Conservation (phyloP, 352 stramenopile genomes). For the Pythium myriotylum region DNA sequence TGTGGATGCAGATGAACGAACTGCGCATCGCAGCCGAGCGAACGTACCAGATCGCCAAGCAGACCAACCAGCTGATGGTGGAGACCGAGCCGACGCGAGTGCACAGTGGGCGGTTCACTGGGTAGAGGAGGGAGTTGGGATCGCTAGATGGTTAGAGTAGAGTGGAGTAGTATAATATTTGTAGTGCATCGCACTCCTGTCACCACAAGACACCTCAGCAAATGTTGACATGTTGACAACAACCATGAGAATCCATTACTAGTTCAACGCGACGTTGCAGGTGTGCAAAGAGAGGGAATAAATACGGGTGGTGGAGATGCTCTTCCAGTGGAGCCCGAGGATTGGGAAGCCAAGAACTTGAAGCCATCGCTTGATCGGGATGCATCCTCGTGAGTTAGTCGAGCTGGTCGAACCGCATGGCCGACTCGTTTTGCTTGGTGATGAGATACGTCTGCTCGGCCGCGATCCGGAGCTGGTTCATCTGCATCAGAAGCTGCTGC, state of each 20-base stretch:
- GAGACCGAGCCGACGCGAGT: not conserved
- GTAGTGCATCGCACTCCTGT: no score
- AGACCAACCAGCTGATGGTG: constrained; percentile 14
- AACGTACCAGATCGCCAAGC: constrained; percentile 18
- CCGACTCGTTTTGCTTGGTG: constrained; percentile 27
- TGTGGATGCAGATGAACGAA: constrained; percentile 23
- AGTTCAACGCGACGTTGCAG: not conserved
- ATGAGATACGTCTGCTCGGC: constrained; percentile 31
- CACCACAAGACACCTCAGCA: no score
- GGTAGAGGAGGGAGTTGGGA: not conserved
- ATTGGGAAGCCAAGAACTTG: no score
- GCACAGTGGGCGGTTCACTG: not conserved
- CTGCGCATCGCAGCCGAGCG: constrained; percentile 18
- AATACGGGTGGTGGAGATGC: no score
- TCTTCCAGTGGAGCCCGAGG: no score
- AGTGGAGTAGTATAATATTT: no score
- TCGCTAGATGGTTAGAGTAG: no score
- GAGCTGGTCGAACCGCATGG: constrained; percentile 17
- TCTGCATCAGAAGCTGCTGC: constrained; percentile 27
- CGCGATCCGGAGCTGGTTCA: constrained; percentile 27
- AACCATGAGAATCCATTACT: not conserved
- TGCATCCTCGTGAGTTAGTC: no score
- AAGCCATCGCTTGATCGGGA: no score
- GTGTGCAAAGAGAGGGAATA: no score
- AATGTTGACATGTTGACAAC: not conserved